Evolutionary conservation across 805 yeast genomes (phyloP).

Genomic region (Metschnikowia kunwiensis): DNA sequence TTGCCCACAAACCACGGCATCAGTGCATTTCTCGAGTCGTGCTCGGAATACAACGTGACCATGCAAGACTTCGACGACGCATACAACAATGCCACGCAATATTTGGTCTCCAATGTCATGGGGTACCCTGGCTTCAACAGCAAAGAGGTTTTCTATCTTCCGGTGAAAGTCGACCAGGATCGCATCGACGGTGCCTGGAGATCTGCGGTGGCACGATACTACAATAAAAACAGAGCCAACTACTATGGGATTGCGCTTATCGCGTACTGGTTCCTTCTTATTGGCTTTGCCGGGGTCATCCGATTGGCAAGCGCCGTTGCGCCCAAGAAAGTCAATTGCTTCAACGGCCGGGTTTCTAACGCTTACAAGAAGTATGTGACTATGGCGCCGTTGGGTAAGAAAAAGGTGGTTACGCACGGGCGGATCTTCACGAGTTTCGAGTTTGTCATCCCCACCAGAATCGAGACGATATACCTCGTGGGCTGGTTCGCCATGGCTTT

Average conservation of each 20-base stretch:
- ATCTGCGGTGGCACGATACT: conserved; percentile 29
- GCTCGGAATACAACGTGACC: conserved; percentile 23
- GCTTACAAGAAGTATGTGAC: conserved; percentile 23
- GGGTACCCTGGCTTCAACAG: conserved; percentile 28
- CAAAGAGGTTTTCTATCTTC: conserved; percentile 30
- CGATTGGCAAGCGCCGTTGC: conserved; percentile 39
- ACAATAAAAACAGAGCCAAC: conserved; percentile 39
- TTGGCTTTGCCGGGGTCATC: conserved; percentile 38
- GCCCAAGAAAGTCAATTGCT: conserved; percentile 31
- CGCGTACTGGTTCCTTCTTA: conserved; percentile 47
- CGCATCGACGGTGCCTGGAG: conserved; percentile 24
- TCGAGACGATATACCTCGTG: conserved; percentile 23
- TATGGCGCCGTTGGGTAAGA: conserved; percentile 25
- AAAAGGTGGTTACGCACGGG: conserved; percentile 8
- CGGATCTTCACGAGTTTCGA: conserved; percentile 15
- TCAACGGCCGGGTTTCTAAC: conserved; percentile 29
- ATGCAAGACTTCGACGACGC: conserved; percentile 28
- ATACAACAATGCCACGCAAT: conserved; percentile 40
- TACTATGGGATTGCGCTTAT: conserved; percentile 37
- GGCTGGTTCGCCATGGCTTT: conserved; percentile 17
- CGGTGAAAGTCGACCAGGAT: conserved; percentile 28
- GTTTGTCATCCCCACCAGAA: conserved; percentile 27
- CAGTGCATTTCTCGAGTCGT: conserved; percentile 6
- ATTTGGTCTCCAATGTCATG: conserved; percentile 31
- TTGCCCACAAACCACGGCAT: conserved; percentile 23